phyloP scores from a whole-genome alignment of 2,329 filamentous ascomycete species.

The Epicoccum nigrum region DNA sequence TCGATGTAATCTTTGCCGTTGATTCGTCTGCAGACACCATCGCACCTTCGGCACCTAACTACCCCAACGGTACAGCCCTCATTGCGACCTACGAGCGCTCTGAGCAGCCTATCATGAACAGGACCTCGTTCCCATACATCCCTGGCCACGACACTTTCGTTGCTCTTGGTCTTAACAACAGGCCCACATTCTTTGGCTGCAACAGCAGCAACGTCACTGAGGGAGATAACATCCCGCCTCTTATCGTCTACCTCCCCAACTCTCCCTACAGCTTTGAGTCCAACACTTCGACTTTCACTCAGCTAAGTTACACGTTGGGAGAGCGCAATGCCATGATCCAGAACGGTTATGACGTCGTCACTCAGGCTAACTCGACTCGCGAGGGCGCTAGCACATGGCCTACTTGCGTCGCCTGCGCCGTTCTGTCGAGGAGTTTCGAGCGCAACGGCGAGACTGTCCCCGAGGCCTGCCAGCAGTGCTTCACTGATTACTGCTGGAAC shows the following conservation, averaged over 20 bases:
- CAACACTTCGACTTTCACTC: constrained; percentile 78
- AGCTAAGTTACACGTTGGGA: constrained; percentile 65
- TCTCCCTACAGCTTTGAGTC: constrained; percentile 76
- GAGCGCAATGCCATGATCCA: constrained; percentile 80
- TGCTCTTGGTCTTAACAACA: constrained; percentile 74
- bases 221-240: constrained; percentile 59
- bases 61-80: constrained; percentile 79
- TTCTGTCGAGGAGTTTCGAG: constrained; percentile 76
- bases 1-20: constrained; percentile 82
- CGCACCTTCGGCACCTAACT: constrained; percentile 55
- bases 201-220: constrained; percentile 66
- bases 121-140: constrained; percentile 72
- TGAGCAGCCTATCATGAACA: constrained; percentile 64
- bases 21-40: constrained; percentile 77
- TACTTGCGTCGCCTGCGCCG: constrained; percentile 84
- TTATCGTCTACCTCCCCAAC: constrained; percentile 89
- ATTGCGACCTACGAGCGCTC: constrained; percentile 76
- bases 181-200: constrained; percentile 83
- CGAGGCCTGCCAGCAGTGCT: constrained; percentile 75
- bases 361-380: constrained; percentile 78
- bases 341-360: constrained; percentile 86
- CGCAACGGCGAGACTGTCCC: constrained; percentile 74
- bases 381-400: constrained; percentile 71
- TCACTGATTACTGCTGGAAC: constrained; percentile 88
- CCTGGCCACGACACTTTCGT: constrained; percentile 79